phyloP scores from a whole-genome alignment of 1,139 yeast genomes.

The Hansenula sp. region DNA sequence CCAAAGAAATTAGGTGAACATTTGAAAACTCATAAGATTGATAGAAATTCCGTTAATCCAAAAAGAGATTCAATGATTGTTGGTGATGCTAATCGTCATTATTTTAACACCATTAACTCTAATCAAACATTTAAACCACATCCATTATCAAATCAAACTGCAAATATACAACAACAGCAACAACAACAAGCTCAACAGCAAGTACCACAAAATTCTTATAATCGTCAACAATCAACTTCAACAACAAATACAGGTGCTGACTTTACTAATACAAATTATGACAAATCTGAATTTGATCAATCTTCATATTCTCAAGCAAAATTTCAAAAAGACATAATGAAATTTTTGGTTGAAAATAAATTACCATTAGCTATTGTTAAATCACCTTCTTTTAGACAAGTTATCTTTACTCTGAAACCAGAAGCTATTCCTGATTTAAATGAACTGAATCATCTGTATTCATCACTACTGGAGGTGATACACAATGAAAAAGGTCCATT shows the following conservation, averaged over 20 bases:
- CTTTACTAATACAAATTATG: constrained; percentile 17
- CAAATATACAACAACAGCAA: neutral
- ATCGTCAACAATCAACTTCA: constrained; percentile 1
- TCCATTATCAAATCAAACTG: neutral
- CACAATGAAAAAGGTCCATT: constrained; percentile 16
- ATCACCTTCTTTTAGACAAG: constrained; percentile 49
- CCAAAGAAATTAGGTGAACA: constrained; percentile 58
- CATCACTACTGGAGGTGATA: constrained; percentile 44
- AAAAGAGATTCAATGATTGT: constrained; percentile 15
- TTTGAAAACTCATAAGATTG: constrained; percentile 49
- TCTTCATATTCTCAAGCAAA: constrained; percentile 41
- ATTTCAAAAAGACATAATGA: constrained; percentile 48
- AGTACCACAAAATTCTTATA: constrained; percentile 1
- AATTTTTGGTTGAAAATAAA: constrained; percentile 48
- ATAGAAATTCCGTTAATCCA: constrained; percentile 25
- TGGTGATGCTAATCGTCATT: constrained; percentile 13
- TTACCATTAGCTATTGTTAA: constrained; percentile 43
- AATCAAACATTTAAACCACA: constrained; percentile 10
- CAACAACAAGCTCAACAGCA: neutral
- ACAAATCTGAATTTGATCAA: constrained; percentile 32
- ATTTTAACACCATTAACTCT: constrained; percentile 16
- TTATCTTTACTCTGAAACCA: constrained; percentile 45
- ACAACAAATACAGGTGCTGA: neutral
- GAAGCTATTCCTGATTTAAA: constrained; percentile 43
- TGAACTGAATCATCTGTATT: constrained; percentile 43